Base-by-base conservation (phyloP, 2,329 filamentous ascomycete genomes). In the Xylariaceae sp. region DNA sequence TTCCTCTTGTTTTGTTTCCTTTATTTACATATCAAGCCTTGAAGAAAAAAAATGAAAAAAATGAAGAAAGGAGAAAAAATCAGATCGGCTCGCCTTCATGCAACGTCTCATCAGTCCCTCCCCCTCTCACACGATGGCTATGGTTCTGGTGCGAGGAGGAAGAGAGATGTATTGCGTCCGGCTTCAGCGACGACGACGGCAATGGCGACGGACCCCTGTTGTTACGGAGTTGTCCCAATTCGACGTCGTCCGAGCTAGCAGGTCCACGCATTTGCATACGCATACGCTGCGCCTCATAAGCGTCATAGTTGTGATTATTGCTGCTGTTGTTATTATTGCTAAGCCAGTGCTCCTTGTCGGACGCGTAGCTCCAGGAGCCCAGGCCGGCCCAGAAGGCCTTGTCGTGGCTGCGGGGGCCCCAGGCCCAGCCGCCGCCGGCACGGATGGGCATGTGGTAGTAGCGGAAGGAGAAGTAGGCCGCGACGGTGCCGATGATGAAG, bases 341-440 rank as follows among this genome's bases (percentile, higher is more conserved):
- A 11, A 43, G 21, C 56, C 55, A 63, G 45, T 60, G 55, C 51
- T 46, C 56, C 53, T 61, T 57, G 47, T 70, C 63, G 9, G 67
- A 71, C 9, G 71, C 72, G 50, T 75, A 79, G 44, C 73, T 76
- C 46, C 71, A 66, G 30, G 71, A 73, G 1, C 78, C 85, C 1
- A 87, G 73, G 9, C 84, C 85, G 13, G 85, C 80, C 69, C 83
- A 88, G 60, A 89, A 95, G 0, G 87, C 85, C 45, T 86, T 73
- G 38, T 81, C 73, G 30, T 70, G 68, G 53, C 76, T 85, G 35
- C 89, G 73, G 0, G 88, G 81, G 3, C 84, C 88, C 89, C 88
- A 95, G 0, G 86, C 80, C 88, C 88, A 95, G 11, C 89, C 89
- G 2, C 83, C 84, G 5, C 88, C 88, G n/a, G 74, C 72, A 14